phyloP scores from a whole-genome alignment of 2,329 filamentous ascomycete species.

The Colletotrichum melonis region DNA sequence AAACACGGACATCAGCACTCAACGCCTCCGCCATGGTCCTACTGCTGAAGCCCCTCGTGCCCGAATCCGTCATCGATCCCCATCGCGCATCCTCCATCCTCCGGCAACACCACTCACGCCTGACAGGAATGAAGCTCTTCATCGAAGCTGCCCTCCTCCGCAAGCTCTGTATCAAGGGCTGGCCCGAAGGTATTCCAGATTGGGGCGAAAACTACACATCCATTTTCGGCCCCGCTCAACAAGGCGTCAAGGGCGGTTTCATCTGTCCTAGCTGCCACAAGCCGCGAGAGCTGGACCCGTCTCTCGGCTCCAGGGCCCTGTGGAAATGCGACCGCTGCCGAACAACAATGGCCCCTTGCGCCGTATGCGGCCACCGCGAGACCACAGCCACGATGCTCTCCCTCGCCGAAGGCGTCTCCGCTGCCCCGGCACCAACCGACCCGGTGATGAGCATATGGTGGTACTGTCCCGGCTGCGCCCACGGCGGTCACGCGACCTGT shows the following conservation, averaged over 20 bases:
- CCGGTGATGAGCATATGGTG: constrained; percentile 64
- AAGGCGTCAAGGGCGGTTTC: constrained; percentile 64
- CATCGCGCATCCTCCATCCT: constrained; percentile 68
- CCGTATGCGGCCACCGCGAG: constrained; percentile 68
- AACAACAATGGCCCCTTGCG: constrained; percentile 65
- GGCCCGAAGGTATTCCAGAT: constrained; percentile 60
- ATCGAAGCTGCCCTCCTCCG: constrained; percentile 70
- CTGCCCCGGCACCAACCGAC: constrained; percentile 33
- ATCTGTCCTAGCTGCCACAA: constrained; percentile 68
- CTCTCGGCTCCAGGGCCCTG: constrained; percentile 56
- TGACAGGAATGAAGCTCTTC: constrained; percentile 70
- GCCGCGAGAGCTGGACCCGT: constrained; percentile 64
- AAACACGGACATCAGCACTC: constrained; percentile 65
- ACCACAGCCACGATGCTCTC: constrained; percentile 50
- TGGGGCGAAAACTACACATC: constrained; percentile 68
- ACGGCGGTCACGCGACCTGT: constrained; percentile 72
- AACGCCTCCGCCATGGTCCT: constrained; percentile 72
- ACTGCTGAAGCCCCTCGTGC: constrained; percentile 67
- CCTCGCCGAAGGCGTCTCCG: constrained; percentile 16
- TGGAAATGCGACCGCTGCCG: constrained; percentile 70
- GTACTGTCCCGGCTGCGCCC: constrained; percentile 71
- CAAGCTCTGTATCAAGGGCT: constrained; percentile 69
- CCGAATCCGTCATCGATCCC: constrained; percentile 64
- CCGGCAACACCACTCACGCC: constrained; percentile 68
- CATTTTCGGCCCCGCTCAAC: constrained; percentile 65